Evolutionary conservation across 345 rosid genomes (phyloP), one percentile per base, ranked within the genome.

Genomic region (Melaleuca alternifolia): DNA sequence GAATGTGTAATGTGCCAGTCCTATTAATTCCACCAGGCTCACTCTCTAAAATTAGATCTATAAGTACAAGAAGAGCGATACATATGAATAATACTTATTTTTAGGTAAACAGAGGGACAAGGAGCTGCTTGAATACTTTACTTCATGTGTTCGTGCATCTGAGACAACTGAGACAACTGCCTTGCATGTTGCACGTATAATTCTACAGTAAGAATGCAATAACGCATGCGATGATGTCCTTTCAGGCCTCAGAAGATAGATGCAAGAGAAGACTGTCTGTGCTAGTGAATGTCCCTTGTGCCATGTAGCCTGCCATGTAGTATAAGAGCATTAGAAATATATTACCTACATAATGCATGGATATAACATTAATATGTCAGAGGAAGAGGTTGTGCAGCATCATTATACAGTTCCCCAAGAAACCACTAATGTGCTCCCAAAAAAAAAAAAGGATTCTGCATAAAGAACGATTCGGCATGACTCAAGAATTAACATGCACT

Each of bases 91-190:
- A 21, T 7, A 84, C 83, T 61, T 48, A n/a, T 82, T 51, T n/a
- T 59, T 21, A 88, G 26, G 86, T 88, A 84, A 88, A 48, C 83
- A 85, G 82, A 91, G 87, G 85, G 37, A 84, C 86, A 91, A 88
- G 90, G 91, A 88, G 85, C 86, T 83, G 93, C 85, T 88, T 88
- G 92, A 94, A 91, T 94, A 93, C 93, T 90, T 96, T 97, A 97
- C 99, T 96, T 97, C 99, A 95, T 97, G 98, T 90, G 99, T 97
- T 54, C 99, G 99, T 56, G 99, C 95, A 88, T 97, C 97, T 84
- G 99, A 95, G 89, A 96, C 99, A 89, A 94, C 98, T 5, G 98
- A 94, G 91, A 95, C 92, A 89, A 96, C 94, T 75, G 98, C 96
- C 92, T 95, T 96, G 94, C 99, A 96, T 79, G 99, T 96, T 86